Evolutionary conservation across 129 eudicot species (phyloP).

Genomic region (Ambrosia artemisiifolia): DNA sequence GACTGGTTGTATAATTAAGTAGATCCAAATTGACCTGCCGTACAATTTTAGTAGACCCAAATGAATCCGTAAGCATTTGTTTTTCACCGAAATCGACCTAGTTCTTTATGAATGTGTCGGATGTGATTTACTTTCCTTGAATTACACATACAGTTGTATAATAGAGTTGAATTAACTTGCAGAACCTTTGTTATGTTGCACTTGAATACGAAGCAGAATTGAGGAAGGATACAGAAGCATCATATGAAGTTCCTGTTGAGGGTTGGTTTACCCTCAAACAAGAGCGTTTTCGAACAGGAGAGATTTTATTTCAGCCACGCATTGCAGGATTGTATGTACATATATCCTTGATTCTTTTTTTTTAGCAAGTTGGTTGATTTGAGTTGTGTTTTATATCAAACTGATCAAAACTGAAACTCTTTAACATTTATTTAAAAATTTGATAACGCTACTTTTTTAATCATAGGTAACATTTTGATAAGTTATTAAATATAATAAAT

Average conservation of each 20-base stretch:
- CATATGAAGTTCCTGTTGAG: conserved; percentile 64
- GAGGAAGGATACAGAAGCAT: conserved; percentile 64
- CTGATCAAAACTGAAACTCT: neutral
- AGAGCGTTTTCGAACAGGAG: conserved; percentile 93
- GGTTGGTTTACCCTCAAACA: conserved; percentile 73
- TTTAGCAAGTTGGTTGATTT: neutral
- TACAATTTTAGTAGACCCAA: too few species aligned
- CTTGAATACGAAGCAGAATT: conserved; percentile 82
- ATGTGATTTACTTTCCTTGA: neutral
- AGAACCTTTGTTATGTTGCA: conserved; percentile 95
- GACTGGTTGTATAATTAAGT: too few species aligned
- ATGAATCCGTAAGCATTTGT: too few species aligned
- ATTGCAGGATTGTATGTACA: conserved; percentile 88
- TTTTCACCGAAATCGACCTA: too few species aligned
- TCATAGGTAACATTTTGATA: too few species aligned
- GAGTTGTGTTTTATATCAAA: neutral
- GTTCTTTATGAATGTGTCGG: too few species aligned
- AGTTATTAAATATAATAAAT: too few species aligned
- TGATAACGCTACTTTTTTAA: neutral
- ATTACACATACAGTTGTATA: conserved; percentile 2
- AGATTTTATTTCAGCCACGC: conserved; percentile 83
- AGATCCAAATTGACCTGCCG: too few species aligned
- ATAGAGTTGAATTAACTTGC: conserved; percentile 28
- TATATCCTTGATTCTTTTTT: conserved; percentile 19
- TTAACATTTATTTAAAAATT: neutral